Conservation (phyloP, 2,329 filamentous ascomycete genomes). For the Pseudocercospora ulei region DNA sequence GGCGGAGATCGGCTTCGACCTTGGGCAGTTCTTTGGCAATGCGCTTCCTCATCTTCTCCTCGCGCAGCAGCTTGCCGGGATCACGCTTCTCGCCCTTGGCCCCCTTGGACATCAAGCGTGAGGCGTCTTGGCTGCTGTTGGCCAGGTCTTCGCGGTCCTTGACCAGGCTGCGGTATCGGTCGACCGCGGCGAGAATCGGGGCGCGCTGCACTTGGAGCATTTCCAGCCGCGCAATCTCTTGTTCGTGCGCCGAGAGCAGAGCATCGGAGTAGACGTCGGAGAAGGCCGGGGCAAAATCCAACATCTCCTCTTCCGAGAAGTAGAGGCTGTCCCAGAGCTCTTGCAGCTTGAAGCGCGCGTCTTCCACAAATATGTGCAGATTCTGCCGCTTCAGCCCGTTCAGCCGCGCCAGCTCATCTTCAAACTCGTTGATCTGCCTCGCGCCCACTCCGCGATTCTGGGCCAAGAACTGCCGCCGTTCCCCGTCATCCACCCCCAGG, state of each 20-base stretch:
- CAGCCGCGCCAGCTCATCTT: slow-evolving; percentile 75
- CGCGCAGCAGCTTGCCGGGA: slow-evolving; percentile 80
- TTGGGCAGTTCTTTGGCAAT: slow-evolving; percentile 95
- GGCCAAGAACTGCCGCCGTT: slow-evolving; percentile 76
- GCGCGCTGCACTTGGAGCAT: slow-evolving; percentile 75
- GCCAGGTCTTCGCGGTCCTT: slow-evolving; percentile 77
- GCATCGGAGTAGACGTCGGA: slow-evolving; percentile 89
- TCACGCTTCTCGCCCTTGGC: slow-evolving; percentile 91
- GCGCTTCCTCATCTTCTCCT: slow-evolving; percentile 97
- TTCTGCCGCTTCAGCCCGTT: slow-evolving; percentile 94
- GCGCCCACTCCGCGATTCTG: slow-evolving; percentile 83
- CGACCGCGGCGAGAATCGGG: slow-evolving; percentile 70
- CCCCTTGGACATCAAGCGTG: slow-evolving; percentile 79
- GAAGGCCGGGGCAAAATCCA: slow-evolving; percentile 93
- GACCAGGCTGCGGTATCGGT: slow-evolving; percentile 71
- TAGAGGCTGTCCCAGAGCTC: slow-evolving; percentile 91
- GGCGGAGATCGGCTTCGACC: slow-evolving; percentile 72
- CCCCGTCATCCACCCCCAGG: slow-evolving; percentile 68
- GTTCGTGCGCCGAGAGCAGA: slow-evolving; percentile 85
- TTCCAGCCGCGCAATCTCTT: slow-evolving; percentile 75
- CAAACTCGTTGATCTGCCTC: slow-evolving; percentile 87
- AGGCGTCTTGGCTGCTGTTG: slow-evolving; percentile 90
- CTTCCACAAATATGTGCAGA: slow-evolving; percentile 89
- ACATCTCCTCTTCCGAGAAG: slow-evolving; percentile 96
- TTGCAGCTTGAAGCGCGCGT: slow-evolving; percentile 79